Conservation (phyloP, 176 grass and related monocot genomes). For the Cymbopogon citratus region DNA sequence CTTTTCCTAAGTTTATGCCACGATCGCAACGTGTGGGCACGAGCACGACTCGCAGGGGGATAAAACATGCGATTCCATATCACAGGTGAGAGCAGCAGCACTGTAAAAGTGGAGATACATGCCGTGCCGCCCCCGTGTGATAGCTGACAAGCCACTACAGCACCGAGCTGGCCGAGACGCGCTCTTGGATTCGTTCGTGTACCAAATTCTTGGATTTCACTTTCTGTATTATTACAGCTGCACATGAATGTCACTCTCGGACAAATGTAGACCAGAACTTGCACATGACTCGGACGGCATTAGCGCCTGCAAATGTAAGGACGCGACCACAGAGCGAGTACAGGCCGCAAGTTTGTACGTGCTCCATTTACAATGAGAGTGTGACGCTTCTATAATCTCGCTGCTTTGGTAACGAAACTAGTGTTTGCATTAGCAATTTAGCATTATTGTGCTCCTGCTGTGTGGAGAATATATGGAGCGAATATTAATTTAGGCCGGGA, state of each 20-base stretch:
- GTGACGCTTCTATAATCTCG: not conserved
- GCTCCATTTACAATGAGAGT: no score
- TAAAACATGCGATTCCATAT: no score
- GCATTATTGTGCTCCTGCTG: no score
- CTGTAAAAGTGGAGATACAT: no score
- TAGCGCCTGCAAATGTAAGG: not conserved
- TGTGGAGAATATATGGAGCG: not conserved
- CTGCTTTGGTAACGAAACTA: no score
- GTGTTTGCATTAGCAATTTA: no score
- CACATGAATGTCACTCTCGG: constrained; percentile 14
- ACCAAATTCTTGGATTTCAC: not conserved
- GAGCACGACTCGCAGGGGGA: no score
- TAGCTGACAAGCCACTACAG: not conserved
- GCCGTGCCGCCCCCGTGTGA: not conserved
- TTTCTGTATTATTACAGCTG: not conserved
- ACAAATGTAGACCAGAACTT: not conserved
- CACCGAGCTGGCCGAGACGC: not conserved
- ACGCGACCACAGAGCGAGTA: not conserved
- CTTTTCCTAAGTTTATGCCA: no score
- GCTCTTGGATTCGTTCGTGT: no score
- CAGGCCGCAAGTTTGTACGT: no score
- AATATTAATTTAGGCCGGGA: not conserved
- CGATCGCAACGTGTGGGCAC: no score
- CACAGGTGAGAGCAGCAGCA: no score
- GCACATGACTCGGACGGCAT: not conserved